Evolutionary conservation across 768 basidiomycete genomes (phyloP).

Genomic region (Boletus edulis): DNA sequence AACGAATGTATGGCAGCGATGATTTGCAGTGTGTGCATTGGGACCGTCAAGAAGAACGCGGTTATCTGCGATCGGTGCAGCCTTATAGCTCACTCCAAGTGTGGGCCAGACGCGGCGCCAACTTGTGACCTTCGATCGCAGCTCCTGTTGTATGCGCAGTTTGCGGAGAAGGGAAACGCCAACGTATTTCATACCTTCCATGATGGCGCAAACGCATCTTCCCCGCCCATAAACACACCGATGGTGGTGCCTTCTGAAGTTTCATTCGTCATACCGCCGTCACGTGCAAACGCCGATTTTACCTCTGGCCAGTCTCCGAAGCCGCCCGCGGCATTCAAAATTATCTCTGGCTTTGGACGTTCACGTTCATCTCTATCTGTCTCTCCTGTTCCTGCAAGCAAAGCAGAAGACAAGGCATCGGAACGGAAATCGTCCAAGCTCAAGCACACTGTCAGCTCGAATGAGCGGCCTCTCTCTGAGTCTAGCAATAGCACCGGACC

Average conservation of each 20-base stretch:
- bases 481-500: constrained; percentile 57
- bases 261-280: constrained; percentile 45
- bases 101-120: constrained; percentile 67
- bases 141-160: constrained; percentile 74
- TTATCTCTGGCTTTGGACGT: constrained; percentile 62
- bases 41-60: constrained; percentile 79
- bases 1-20: constrained; percentile 54
- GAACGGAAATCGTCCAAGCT: constrained; percentile 37
- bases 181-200: constrained; percentile 53
- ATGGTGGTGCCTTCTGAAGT: constrained; percentile 57
- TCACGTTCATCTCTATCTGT: constrained; percentile 58
- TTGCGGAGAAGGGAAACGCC: constrained; percentile 66
- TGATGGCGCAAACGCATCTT: constrained; percentile 36
- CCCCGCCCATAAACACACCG: constrained; percentile 13
- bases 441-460: constrained; percentile 34
- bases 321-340: constrained; percentile 61
- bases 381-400: constrained; percentile 25
- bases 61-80: constrained; percentile 89
- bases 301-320: constrained; percentile 32
- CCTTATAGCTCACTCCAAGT: constrained; percentile 82
- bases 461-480: constrained; percentile 55
- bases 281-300: constrained; percentile 49
- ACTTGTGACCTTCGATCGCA: constrained; percentile 83
- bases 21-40: constrained; percentile 79
- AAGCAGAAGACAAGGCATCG: constrained; percentile 18